Conservation (phyloP, 139 green algal genomes). For the Picochlorum sp. region DNA sequence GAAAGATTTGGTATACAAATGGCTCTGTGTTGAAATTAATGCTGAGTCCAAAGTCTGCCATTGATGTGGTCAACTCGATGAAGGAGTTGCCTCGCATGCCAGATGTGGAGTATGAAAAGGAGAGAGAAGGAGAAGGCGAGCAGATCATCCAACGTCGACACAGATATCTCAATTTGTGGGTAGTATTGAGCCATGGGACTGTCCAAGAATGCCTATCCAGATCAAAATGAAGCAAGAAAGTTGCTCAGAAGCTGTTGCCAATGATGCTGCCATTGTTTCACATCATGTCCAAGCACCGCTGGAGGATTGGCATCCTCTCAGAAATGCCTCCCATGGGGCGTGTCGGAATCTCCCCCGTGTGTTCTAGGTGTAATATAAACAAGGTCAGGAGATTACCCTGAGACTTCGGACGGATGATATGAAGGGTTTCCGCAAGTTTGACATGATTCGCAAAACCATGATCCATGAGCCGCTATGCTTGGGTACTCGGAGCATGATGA, state of each 20-base stretch:
- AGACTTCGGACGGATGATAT: too few relatives aligned
- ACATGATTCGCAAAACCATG: too few relatives aligned
- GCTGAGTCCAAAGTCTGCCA: conserved; percentile 23
- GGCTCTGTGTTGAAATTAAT: conserved; percentile 13
- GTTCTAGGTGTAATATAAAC: conserved; percentile 6
- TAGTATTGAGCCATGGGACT: conserved; percentile 28
- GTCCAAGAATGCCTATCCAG: conserved; percentile 18
- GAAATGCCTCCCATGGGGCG: conserved; percentile 79
- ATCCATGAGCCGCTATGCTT: too few relatives aligned
- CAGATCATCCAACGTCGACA: background rate
- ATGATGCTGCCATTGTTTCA: conserved; percentile 62
- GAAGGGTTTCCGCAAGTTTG: too few relatives aligned
- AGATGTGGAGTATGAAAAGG: conserved; percentile 55
- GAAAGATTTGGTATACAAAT: background rate
- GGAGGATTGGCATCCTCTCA: conserved; percentile 51
- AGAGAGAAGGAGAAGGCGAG: conserved; percentile 19
- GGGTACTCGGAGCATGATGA: too few relatives aligned
- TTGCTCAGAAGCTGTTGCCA: conserved; percentile 49
- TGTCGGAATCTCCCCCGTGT: conserved; percentile 60
- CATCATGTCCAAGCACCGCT: conserved; percentile 62
- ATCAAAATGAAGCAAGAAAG: conserved; percentile 37
- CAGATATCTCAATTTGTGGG: conserved; percentile 4
- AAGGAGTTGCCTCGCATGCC: conserved; percentile 25
- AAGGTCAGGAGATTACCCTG: too few relatives aligned
- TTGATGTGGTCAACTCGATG: conserved; percentile 21